Evolutionary conservation across 139 green algal genomes (phyloP).

Genomic region (Pedinophyceae sp.): DNA sequence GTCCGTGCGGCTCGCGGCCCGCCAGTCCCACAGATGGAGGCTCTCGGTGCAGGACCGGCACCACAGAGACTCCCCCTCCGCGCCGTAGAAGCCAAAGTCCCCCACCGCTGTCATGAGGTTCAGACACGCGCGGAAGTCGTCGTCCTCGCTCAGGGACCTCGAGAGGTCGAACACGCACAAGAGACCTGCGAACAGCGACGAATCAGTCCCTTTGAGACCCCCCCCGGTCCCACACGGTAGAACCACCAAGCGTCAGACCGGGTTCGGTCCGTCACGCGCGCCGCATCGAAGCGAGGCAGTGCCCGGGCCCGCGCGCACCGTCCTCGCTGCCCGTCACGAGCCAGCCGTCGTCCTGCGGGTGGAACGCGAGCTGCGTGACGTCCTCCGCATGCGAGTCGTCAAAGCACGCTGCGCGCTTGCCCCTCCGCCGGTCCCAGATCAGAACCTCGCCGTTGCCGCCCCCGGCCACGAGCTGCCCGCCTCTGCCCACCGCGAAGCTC

Average conservation of each 20-base stretch:
- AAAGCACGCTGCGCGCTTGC: slow-evolving; percentile 22
- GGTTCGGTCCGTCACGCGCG: too few relatives aligned
- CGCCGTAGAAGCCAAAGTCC: slow-evolving; percentile 48
- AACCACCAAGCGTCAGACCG: too few relatives aligned
- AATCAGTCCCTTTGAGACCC: too few relatives aligned
- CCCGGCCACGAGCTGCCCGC: slow-evolving; percentile 32
- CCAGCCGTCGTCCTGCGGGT: slow-evolving; percentile 8
- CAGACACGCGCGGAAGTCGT: slow-evolving; percentile 29
- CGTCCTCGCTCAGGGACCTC: neutral
- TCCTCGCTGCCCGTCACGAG: slow-evolving; percentile 44
- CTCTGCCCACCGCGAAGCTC: slow-evolving; percentile 19
- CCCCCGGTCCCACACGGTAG: too few relatives aligned
- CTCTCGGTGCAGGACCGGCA: slow-evolving; percentile 41
- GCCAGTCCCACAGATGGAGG: slow-evolving; percentile 68
- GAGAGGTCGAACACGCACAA: neutral
- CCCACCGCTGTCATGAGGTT: slow-evolving; percentile 52
- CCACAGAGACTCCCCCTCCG: slow-evolving; percentile 29
- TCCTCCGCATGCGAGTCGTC: slow-evolving; percentile 61
- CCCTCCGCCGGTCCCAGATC: slow-evolving; percentile 52
- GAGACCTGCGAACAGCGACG: too few relatives aligned
- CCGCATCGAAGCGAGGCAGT: too few relatives aligned
- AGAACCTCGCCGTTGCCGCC: slow-evolving; percentile 43
- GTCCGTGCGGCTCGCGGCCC: slow-evolving; percentile 27
- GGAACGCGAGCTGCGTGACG: slow-evolving; percentile 44
- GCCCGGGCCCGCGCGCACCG: too few relatives aligned